Evolutionary conservation across 1,284 basidiomycete species (phyloP).

Genomic region (Melanopsichium pennsylvanicum): DNA sequence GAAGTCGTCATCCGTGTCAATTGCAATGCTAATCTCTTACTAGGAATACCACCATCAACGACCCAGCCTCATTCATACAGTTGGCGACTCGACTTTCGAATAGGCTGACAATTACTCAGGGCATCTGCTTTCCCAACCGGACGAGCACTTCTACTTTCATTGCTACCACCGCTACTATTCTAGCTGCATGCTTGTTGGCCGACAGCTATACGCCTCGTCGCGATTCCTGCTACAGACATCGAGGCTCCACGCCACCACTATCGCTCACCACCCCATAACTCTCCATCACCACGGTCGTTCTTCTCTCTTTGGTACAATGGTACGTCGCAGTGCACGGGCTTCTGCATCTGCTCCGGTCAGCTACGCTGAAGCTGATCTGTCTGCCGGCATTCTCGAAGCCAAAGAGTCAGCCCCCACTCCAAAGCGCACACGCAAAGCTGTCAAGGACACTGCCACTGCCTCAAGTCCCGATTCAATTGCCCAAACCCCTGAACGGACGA

Average conservation of each 20-base stretch:
- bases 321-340: conserved; percentile 29
- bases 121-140: too few species aligned
- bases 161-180: not conserved
- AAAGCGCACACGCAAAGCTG: conserved; percentile 7
- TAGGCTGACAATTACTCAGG: too few species aligned
- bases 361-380: conserved; percentile 25
- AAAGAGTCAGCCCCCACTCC: conserved; percentile 8
- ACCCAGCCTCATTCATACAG: not conserved
- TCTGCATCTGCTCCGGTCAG: conserved; percentile 17
- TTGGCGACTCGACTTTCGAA: too few species aligned
- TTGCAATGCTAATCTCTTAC: not conserved
- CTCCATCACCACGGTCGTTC: not conserved
- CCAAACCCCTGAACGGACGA: conserved; percentile 2
- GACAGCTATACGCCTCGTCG: conserved; percentile 5
- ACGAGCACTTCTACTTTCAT: not conserved
- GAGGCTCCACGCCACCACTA: too few species aligned
- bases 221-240: conserved; percentile 7
- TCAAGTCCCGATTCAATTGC: not conserved
- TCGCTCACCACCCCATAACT: too few species aligned
- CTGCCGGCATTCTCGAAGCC: not conserved
- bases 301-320: conserved; percentile 7
- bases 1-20: not conserved
- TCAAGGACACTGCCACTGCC: conserved; percentile 4
- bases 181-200: conserved; percentile 13
- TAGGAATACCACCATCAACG: not conserved